Evolutionary conservation across 2,329 filamentous ascomycete species (phyloP), one percentile per base, ranked within the genome.

Genomic region (Fusarium pseudograminearum): DNA sequence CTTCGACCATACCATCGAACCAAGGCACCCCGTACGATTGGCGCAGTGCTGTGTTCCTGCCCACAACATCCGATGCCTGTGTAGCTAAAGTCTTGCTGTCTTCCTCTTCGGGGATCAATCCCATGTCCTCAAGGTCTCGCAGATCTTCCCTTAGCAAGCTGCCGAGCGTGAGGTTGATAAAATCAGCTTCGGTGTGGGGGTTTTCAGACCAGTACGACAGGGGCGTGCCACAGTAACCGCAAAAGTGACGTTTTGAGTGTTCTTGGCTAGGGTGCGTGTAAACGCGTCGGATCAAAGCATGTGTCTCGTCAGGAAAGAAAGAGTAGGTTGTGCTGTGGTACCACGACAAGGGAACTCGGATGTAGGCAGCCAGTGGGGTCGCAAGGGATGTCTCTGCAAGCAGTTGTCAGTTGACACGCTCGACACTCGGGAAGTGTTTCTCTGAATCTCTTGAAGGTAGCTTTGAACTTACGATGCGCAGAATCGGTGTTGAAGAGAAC

Each of bases 141-240:
- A 97, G 82, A 75, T 96, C 92, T 57, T 92, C 88, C 8, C 86
- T 85, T 38, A 87, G 77, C 55, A 98, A 82, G 72, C 91, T 95
- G 7, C 93, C 93, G n/a, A 97, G 83, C 0, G 93, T 92, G 60
- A 97, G 83, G 62, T 89, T 90, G 81, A 98, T 93, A 76, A 87
- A 95, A 10, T 94, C 89, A 15, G 91, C 90, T 77, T 96, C 92
- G 53, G 84, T 84, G 1, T 80, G 82, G 0, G 92, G 91, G 26
- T 87, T 80, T 78, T 97, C 94, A 47, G 89, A 91, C 93, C 93
- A 97, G 73, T 91, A 93, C 0, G 91, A 91, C 56, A 98, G 83
- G 15, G 92, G 91, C 0, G 94, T 97, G 54, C 94, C 94, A 78
- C 94, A 97, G 82, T 92, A 97, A 26, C 94, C 94, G 80, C 94